Evolutionary conservation across 352 stramenopile species (phyloP).

Genomic region (Phytophthora boehmeriae): DNA sequence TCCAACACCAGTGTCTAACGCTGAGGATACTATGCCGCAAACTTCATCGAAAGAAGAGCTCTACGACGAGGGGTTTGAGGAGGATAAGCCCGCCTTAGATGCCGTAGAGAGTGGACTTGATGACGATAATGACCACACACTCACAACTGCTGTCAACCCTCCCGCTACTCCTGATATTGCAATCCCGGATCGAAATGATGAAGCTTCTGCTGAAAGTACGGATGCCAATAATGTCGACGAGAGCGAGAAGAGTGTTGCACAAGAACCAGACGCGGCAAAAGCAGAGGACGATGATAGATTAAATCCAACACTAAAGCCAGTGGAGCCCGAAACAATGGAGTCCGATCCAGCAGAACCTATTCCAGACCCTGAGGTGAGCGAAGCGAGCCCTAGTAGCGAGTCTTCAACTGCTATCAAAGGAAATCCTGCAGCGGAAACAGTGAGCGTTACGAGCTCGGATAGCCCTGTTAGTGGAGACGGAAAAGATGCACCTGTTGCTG

Average conservation of each 20-base stretch:
- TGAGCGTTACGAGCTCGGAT: too few relatives aligned
- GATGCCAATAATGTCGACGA: neutral
- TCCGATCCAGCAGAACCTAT: too few relatives aligned
- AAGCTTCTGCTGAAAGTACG: neutral
- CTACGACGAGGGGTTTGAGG: slow-evolving; percentile 39
- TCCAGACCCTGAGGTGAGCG: too few relatives aligned
- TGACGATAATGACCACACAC: slow-evolving; percentile 2
- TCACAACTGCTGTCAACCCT: neutral
- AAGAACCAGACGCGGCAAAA: too few relatives aligned
- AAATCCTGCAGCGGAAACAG: too few relatives aligned
- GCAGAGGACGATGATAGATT: too few relatives aligned
- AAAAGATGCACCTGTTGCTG: neutral
- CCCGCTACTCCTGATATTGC: neutral
- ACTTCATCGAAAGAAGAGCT: slow-evolving; percentile 14
- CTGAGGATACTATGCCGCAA: neutral
- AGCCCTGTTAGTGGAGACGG: neutral
- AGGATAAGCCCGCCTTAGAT: slow-evolving; percentile 18
- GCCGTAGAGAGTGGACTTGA: slow-evolving; percentile 1
- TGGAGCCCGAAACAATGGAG: too few relatives aligned
- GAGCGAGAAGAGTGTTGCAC: slow-evolving; percentile 7
- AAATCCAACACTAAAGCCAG: too few relatives aligned
- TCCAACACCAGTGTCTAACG: neutral
- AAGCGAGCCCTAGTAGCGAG: too few relatives aligned
- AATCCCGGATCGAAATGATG: neutral
- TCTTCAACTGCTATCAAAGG: too few relatives aligned